Conservation (phyloP, 2,329 filamentous ascomycete genomes). For the Fusarium fujikuroi region DNA sequence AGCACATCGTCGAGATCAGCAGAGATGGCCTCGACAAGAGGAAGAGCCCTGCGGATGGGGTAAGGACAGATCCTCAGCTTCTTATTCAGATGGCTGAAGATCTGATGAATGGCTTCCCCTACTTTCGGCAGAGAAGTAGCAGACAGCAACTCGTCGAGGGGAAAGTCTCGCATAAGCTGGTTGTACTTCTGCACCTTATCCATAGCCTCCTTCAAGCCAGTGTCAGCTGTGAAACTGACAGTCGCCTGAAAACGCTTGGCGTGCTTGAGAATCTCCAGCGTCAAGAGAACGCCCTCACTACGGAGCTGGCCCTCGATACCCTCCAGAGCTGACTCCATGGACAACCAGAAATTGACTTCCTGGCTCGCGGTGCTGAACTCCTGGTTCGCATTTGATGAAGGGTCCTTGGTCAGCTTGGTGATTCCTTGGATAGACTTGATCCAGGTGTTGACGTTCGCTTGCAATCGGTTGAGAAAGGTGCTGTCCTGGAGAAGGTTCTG, state of each 20-base stretch:
- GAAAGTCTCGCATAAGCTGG: slow-evolving; percentile 97
- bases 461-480: slow-evolving; percentile 90
- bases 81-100: slow-evolving; percentile 96
- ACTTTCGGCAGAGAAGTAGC: slow-evolving; percentile 90
- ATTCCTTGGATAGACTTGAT: slow-evolving; percentile 98
- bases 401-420: slow-evolving; percentile 92
- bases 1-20: slow-evolving; percentile 89
- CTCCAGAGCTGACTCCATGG: slow-evolving; percentile 93
- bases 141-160: slow-evolving; percentile 91
- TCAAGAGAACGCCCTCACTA: slow-evolving; percentile 89
- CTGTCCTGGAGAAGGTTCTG: slow-evolving; percentile 83
- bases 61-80: slow-evolving; percentile 97
- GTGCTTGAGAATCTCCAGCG: slow-evolving; percentile 93
- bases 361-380: slow-evolving; percentile 81
- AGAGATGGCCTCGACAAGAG: slow-evolving; percentile 97
- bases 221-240: slow-evolving; percentile 96
- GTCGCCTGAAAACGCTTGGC: slow-evolving; percentile 98
- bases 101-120: slow-evolving; percentile 86
- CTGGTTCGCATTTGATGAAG: slow-evolving; percentile 67
- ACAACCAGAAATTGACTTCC: slow-evolving; percentile 99
- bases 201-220: slow-evolving; percentile 93
- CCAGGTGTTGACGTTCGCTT: slow-evolving; percentile 95
- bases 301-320: slow-evolving; percentile 89
- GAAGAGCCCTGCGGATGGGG: slow-evolving; percentile 88
- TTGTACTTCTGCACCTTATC: slow-evolving; percentile 99